A percentile compares a stretch with the other conserved stretches of the same genome.
Conservation (phyloP, 2,329 filamentous ascomycete genomes). For the Penicillium griseofulvum region DNA sequence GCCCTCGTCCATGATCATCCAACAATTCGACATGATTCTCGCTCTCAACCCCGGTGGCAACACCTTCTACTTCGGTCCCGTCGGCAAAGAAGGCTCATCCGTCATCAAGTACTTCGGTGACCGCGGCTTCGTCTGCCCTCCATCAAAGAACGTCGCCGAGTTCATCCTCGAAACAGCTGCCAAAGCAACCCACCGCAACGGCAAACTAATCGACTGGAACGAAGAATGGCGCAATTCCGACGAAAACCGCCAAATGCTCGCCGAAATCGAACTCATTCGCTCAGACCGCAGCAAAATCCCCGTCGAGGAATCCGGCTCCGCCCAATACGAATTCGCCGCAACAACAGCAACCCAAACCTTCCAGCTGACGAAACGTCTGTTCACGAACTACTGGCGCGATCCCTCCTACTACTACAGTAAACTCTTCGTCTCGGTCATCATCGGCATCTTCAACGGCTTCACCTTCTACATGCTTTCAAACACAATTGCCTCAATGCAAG, state of each 20-base stretch:
- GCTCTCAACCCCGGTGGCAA: conserved; percentile 67
- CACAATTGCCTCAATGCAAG: conserved; percentile 67
- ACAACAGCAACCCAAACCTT: conserved; percentile 61
- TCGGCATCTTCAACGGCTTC: conserved; percentile 76
- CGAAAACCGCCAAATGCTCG: conserved; percentile 57
- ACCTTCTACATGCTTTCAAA: conserved; percentile 71
- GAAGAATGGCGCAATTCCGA: conserved; percentile 69
- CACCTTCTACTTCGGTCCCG: conserved; percentile 70
- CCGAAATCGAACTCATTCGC: conserved; percentile 66
- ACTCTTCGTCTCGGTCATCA: conserved; percentile 67
- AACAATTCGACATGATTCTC: conserved; percentile 72
- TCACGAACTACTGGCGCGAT: conserved; percentile 72
- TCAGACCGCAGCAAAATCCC: conserved; percentile 54
- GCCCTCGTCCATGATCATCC: conserved; percentile 65
- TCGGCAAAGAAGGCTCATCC: conserved; percentile 64
- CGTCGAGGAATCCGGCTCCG: conserved; percentile 37
- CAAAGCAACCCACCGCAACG: conserved; percentile 55
- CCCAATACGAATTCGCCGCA: conserved; percentile 63
- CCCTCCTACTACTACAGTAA: conserved; percentile 75
- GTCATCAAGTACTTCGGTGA: conserved; percentile 68
- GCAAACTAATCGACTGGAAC: conserved; percentile 66
- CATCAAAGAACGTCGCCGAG: conserved; percentile 64
- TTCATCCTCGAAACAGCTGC: conserved; percentile 66
- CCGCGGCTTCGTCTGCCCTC: conserved; percentile 64
- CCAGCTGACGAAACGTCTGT: conserved; percentile 67